These are phyloP conservation scores for Neophaeococcomyces aloes DNA, from an alignment of 2,329 filamentous ascomycete species.

Conservation along the genomic window DNA sequence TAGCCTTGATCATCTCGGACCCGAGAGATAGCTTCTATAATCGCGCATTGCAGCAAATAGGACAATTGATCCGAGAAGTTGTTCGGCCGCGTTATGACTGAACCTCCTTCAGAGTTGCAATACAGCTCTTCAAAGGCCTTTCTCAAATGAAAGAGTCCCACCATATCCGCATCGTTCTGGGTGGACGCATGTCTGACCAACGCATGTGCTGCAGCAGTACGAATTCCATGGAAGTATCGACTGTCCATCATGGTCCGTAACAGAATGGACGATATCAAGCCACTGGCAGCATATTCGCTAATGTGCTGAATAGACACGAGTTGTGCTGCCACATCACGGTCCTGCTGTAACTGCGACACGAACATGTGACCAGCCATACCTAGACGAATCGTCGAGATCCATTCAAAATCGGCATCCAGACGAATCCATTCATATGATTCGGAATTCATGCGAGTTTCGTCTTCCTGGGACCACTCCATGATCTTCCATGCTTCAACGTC, in stretches of 20 bases:
- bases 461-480: constrained; percentile 78
- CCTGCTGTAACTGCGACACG: constrained; percentile 90
- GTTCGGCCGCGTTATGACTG: constrained; percentile 72
- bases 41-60: constrained; percentile 75
- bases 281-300: constrained; percentile 55
- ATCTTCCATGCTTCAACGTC: constrained; percentile 77
- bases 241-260: constrained; percentile 81
- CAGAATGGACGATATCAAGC: constrained; percentile 78
- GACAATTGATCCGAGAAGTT: constrained; percentile 80
- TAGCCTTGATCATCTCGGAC: constrained; percentile 65
- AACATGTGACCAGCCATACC: constrained; percentile 91
- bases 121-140: constrained; percentile 82
- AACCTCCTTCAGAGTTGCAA: constrained; percentile 56
- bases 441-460: constrained; percentile 82
- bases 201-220: constrained; percentile 69
- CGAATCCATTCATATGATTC: constrained; percentile 99
- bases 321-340: constrained; percentile 88
- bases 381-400: constrained; percentile 51
- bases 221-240: constrained; percentile 88
- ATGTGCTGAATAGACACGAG: constrained; percentile 66
- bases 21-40: constrained; percentile 67
- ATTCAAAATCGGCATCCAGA: constrained; percentile 96
- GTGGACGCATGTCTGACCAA: constrained; percentile 66
- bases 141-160: constrained; percentile 73
- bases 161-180: constrained; percentile 50